A percentile compares a stretch with the other conserved stretches of the same genome.
Evolutionary conservation across 768 basidiomycete genomes (phyloP).

Genomic region (Rubroboletus pulcherrimus): DNA sequence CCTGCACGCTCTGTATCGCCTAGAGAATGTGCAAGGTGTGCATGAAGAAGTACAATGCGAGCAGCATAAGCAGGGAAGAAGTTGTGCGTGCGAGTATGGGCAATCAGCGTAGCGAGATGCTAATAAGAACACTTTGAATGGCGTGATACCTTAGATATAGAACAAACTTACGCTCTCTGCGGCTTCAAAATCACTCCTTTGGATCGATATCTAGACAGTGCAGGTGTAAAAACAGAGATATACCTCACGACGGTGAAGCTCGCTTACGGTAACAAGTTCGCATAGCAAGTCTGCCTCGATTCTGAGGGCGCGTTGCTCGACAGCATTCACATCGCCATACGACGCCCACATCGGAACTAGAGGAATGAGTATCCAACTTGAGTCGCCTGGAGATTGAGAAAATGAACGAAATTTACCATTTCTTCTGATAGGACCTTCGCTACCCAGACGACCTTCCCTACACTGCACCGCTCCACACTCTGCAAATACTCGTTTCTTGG

Average conservation of each 20-base stretch:
- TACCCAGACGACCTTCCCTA: slow-evolving; percentile 43
- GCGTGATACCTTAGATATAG: background rate
- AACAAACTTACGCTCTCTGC: slow-evolving; percentile 49
- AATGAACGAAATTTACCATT: slow-evolving; percentile 9
- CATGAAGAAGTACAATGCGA: slow-evolving; percentile 64
- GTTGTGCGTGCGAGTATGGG: slow-evolving; percentile 56
- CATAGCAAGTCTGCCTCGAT: slow-evolving; percentile 70
- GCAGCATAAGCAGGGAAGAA: slow-evolving; percentile 56
- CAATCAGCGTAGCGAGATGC: slow-evolving; percentile 49
- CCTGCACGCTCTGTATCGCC: slow-evolving; percentile 51
- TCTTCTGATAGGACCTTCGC: slow-evolving; percentile 7
- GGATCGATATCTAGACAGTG: slow-evolving; percentile 50
- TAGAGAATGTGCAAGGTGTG: slow-evolving; percentile 69
- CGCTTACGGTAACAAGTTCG: slow-evolving; percentile 61
- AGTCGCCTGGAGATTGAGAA: background rate
- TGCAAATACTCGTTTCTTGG: slow-evolving; percentile 69
- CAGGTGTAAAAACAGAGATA: background rate
- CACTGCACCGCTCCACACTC: slow-evolving; percentile 50
- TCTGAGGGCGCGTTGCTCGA: slow-evolving; percentile 49
- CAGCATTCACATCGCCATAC: slow-evolving; percentile 43
- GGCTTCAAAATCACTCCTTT: slow-evolving; percentile 63
- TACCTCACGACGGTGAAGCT: background rate
- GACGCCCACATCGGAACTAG: slow-evolving; percentile 58
- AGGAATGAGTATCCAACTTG: background rate
- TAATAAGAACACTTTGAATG: background rate